Conservation (phyloP, 2,329 filamentous ascomycete genomes). For the Xylaria sp. region DNA sequence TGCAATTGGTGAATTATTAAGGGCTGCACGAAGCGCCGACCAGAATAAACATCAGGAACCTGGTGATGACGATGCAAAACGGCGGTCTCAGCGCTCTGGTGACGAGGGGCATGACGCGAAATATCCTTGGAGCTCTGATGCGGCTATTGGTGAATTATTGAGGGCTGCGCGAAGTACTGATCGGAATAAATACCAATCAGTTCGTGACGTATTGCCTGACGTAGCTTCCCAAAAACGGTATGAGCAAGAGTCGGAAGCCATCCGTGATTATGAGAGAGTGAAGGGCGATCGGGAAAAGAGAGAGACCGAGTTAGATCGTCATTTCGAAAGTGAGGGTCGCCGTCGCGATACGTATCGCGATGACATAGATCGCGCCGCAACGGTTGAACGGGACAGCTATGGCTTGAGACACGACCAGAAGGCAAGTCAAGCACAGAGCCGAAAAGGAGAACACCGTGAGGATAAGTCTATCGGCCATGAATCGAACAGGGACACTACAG, state of each 20-base stretch:
- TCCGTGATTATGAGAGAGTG: conserved; percentile 30
- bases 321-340: conserved; percentile 30
- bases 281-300: conserved; percentile 30
- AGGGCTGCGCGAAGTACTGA: conserved; percentile 44
- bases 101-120: conserved; percentile 30
- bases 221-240: conserved; percentile 34
- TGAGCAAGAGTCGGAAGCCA: conserved; percentile 31
- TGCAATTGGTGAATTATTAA: conserved; percentile 56
- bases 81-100: conserved; percentile 34
- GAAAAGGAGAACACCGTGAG: conserved; percentile 28
- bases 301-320: conserved; percentile 28
- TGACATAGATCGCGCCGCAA: conserved; percentile 39
- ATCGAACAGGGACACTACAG: conserved; percentile 36
- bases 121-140: conserved; percentile 49
- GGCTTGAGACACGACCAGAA: conserved; percentile 27
- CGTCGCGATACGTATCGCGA: conserved; percentile 38
- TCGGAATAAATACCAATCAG: conserved; percentile 39
- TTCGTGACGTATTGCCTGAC: conserved; percentile 40
- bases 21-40: conserved; percentile 43
- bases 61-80: conserved; percentile 44
- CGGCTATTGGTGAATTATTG: conserved; percentile 52
- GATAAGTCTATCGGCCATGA: conserved; percentile 27
- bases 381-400: conserved; percentile 31
- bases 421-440: conserved; percentile 40
- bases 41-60: conserved; percentile 40